Evolutionary conservation across 306 rosid species (phyloP).

Genomic region (Ziziphus jujuba): DNA sequence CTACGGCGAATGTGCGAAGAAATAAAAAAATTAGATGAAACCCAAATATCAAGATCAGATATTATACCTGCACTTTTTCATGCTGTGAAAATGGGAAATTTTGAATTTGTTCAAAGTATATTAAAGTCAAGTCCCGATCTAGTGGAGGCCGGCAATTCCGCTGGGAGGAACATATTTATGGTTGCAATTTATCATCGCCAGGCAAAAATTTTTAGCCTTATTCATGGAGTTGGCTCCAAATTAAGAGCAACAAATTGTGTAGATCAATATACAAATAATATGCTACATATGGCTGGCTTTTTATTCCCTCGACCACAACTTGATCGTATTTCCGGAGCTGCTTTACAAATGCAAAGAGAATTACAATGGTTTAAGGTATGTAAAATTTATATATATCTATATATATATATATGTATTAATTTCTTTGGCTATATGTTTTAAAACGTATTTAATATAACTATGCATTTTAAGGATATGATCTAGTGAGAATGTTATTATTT

Average conservation of each 20-base stretch:
- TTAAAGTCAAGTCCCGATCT: not conserved
- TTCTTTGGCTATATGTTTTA: no score
- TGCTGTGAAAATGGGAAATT: not conserved
- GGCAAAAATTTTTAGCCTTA: conserved; percentile 8
- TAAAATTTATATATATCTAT: no score
- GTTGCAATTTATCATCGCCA: not conserved
- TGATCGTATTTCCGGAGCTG: no score
- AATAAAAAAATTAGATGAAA: rapidly evolving
- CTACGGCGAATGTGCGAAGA: no score
- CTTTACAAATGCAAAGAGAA: no score
- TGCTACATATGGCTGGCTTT: conserved; percentile 18
- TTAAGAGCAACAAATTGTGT: not conserved
- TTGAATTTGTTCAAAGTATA: not conserved
- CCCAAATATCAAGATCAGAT: no score
- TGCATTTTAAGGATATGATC: no score
- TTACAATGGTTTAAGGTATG: no score
- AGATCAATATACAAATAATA: not conserved
- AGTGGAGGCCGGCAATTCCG: rapidly evolving
- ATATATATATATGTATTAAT: no score
- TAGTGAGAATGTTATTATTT: no score
- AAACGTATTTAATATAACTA: no score
- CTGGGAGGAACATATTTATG: not conserved
- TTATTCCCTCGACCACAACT: not conserved
- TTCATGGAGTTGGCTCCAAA: not conserved
- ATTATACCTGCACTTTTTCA: not conserved